These are phyloP conservation scores for Phytophthora sp. DNA, from an alignment of 352 stramenopile species.

Conservation along the genomic window DNA sequence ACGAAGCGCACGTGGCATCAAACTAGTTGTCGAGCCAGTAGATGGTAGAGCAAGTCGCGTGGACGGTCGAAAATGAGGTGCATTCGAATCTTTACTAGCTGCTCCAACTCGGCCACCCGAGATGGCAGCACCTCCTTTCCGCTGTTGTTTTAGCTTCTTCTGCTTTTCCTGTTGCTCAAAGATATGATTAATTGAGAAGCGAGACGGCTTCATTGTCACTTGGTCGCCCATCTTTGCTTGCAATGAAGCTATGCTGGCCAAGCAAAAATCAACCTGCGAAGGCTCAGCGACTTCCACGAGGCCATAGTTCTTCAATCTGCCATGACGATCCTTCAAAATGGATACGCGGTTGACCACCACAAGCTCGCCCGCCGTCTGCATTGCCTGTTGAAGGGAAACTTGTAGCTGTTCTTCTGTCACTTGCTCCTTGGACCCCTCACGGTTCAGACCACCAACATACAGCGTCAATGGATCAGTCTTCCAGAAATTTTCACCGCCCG, in stretches of 20 bases:
- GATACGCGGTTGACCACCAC: conserved; percentile 54
- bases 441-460: conserved; percentile 58
- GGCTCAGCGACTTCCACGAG: conserved; percentile 57
- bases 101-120: neutral
- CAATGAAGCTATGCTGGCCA: conserved; percentile 40
- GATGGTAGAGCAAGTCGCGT: conserved; percentile 35
- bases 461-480: conserved; percentile 61
- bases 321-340: conserved; percentile 64
- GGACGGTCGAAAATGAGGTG: conserved; percentile 32
- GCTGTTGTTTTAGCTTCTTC: conserved; percentile 41
- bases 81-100: conserved; percentile 18
- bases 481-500: conserved; percentile 38
- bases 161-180: conserved; percentile 64
- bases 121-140: conserved; percentile 7
- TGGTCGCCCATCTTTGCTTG: conserved; percentile 50
- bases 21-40: conserved; percentile 35
- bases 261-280: conserved; percentile 36
- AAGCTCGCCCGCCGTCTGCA: conserved; percentile 37
- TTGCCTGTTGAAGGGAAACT: conserved; percentile 41
- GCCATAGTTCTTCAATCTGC: conserved; percentile 70
- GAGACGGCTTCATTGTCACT: conserved; percentile 61
- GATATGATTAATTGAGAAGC: conserved; percentile 70
- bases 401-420: conserved; percentile 50
- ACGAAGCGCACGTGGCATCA: conserved; percentile 65
- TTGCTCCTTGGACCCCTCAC: conserved; percentile 38